phyloP scores from a whole-genome alignment of 2,329 filamentous ascomycete genomes.

The Gaeumannomyces tritici region DNA sequence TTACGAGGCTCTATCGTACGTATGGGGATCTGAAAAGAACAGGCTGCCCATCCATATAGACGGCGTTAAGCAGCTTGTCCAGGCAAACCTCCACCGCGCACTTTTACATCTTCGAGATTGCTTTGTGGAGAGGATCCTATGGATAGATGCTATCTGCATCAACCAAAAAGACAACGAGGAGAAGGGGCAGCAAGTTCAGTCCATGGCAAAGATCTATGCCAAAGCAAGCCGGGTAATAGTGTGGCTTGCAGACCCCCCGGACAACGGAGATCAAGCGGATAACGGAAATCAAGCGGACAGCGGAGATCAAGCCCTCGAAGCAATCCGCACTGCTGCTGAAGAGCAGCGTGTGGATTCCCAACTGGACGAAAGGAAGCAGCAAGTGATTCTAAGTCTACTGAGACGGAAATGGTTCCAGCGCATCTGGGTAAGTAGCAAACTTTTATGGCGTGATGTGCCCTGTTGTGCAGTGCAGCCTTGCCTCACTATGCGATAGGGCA shows the following conservation, averaged over 20 bases:
- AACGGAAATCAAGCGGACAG: no score
- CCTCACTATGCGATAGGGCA: no score
- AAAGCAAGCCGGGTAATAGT: background rate
- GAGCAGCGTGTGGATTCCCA: no score
- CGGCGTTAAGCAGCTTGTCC: background rate
- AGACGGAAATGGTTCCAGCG: no score
- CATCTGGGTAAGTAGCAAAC: background rate
- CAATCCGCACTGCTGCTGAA: no score
- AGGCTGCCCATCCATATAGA: background rate
- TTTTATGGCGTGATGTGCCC: no score
- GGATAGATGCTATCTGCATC: background rate
- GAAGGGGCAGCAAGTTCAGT: background rate
- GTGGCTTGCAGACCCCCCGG: background rate
- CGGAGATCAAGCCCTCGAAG: no score
- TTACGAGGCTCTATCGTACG: slow-evolving; percentile 13
- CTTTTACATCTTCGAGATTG: background rate
- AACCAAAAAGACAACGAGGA: background rate
- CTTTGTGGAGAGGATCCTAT: background rate
- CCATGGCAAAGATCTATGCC: background rate
- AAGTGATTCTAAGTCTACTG: no score
- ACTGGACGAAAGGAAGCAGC: no score
- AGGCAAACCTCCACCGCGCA: background rate
- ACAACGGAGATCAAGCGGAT: no score
- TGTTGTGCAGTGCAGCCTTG: no score
- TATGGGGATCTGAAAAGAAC: slow-evolving; percentile 6